Base-by-base conservation (phyloP, 2,329 filamentous ascomycete species). In the Parastagonospora avenae region DNA sequence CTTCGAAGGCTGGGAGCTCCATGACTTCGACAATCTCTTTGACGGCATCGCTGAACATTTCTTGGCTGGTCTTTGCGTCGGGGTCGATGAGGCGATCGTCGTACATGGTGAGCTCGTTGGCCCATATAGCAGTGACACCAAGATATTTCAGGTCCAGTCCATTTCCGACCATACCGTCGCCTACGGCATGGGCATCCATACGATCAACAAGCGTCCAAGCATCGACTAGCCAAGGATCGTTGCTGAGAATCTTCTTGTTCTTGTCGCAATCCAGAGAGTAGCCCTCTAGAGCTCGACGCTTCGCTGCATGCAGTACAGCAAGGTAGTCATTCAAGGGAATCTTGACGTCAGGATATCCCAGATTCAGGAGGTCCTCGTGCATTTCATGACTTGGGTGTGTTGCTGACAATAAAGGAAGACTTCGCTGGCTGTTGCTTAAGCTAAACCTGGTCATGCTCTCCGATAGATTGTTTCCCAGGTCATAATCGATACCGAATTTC, bases 201-300 rank as follows among this genome's bases (percentile, higher is more conserved):
- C 88, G 85, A 51, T 83, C 80, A 41, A 92, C 79, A 80, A 89
- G 90, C 40, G 85, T 83, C 91, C 91, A 95, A n/a, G 90, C 77
- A 48, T 89, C 87, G 50, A 85, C 82, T n/a, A 93, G 77, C 84
- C 89, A 90, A 28, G 83, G 84, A 63, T 92, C 87, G 53, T 91
- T 88, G 5, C 80, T 77, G 1, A 89, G 81, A n/a, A 92, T 82
- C 5, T 80, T 74, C 54, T 82, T 82, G 63, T 94, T 94, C 41
- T 77, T 81, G 12, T 75, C 73, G 51, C 85, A 85, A 62, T 92
- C 77, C 40, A 86, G 77, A 6, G 77, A 71, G 54, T 82, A 82
- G 12, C 79, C 85, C 63, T 83, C 82, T 50, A 78, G 76, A 61
- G 84, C 86, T 11, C 85, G 79, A 55, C 79, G 71, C 37, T 79